Conservation (phyloP, 139 green algal genomes). For the Protoeuglena noctilucae region DNA sequence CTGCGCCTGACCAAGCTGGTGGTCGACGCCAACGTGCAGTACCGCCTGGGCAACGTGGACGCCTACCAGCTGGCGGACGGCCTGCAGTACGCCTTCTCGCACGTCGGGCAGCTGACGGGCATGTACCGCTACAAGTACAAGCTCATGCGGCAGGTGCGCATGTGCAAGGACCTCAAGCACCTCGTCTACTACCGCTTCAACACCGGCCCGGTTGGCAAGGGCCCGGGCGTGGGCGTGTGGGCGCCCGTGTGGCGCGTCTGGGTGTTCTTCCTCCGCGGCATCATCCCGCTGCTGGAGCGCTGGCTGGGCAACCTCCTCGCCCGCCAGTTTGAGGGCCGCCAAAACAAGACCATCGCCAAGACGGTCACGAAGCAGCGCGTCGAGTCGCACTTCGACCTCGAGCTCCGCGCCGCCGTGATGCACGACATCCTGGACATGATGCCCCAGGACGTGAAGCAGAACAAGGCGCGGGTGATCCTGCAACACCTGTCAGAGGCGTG, state of each 20-base stretch:
- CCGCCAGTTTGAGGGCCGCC: conserved; percentile 93
- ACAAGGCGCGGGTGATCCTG: conserved; percentile 93
- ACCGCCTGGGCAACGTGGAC: conserved; percentile 94
- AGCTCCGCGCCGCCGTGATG: conserved; percentile 94
- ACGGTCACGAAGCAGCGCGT: conserved; percentile 98
- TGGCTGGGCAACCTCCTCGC: conserved; percentile 99
- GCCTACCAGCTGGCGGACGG: conserved; percentile 97
- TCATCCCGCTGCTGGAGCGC: conserved; percentile 93
- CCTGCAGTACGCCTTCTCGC: conserved; percentile 97
- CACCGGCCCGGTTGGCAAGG: conserved; percentile 90
- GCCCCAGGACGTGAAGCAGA: conserved; percentile 87
- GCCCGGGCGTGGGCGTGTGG: conserved; percentile 97
- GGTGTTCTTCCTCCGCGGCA: conserved; percentile 98
- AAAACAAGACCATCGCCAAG: conserved; percentile 90
- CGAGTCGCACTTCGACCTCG: conserved; percentile 95
- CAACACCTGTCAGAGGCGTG: conserved; percentile 98
- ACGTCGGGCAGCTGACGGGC: conserved; percentile 95
- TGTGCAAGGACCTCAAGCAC: conserved; percentile 99
- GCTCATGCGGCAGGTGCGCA: conserved; percentile 97
- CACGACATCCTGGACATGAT: conserved; percentile 99
- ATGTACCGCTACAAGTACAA: conserved; percentile 98
- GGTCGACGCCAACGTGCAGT: conserved; percentile 93
- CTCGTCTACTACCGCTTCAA: conserved; percentile 99
- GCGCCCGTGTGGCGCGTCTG: conserved; percentile 98
- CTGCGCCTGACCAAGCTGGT: conserved; percentile 97